Conservation (phyloP, 139 green algal genomes). For the Closterium sp. region DNA sequence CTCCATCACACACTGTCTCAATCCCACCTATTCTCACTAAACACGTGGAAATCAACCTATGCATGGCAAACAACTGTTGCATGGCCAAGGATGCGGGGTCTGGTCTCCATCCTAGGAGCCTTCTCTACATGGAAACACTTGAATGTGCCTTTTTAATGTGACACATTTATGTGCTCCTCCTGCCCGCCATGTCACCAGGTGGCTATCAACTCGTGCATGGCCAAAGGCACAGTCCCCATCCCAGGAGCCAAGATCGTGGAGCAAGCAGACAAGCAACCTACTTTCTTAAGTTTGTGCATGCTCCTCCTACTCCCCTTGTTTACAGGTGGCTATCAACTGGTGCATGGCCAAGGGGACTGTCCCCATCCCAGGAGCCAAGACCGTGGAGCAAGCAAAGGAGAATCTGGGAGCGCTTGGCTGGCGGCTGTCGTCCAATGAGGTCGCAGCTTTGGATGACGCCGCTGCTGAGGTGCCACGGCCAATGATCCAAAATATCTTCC, state of each 20-base stretch:
- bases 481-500: constrained; percentile 50
- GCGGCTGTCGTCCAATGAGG: constrained; percentile 21
- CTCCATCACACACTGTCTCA: neutral
- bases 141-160: too few species aligned
- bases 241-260: constrained; percentile 82
- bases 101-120: too few species aligned
- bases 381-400: constrained; percentile 63
- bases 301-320: too few species aligned
- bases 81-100: too few species aligned
- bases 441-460: constrained; percentile 32
- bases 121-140: too few species aligned
- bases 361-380: constrained; percentile 90
- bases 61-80: too few species aligned
- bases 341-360: constrained; percentile 87
- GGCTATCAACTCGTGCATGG: constrained; percentile 95
- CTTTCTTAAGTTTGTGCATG: too few species aligned
- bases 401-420: constrained; percentile 41
- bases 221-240: constrained; percentile 90
- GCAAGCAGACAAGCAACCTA: constrained; percentile 52
- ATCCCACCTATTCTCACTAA: too few species aligned
- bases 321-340: constrained; percentile 76
- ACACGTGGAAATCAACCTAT: too few species aligned
- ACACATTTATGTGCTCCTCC: too few species aligned
- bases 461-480: neutral
- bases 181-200: constrained; percentile 63